These are phyloP conservation scores for Tuber umbilicatum DNA, from an alignment of 495 filamentous ascomycete genomes.

Conservation along the genomic window DNA sequence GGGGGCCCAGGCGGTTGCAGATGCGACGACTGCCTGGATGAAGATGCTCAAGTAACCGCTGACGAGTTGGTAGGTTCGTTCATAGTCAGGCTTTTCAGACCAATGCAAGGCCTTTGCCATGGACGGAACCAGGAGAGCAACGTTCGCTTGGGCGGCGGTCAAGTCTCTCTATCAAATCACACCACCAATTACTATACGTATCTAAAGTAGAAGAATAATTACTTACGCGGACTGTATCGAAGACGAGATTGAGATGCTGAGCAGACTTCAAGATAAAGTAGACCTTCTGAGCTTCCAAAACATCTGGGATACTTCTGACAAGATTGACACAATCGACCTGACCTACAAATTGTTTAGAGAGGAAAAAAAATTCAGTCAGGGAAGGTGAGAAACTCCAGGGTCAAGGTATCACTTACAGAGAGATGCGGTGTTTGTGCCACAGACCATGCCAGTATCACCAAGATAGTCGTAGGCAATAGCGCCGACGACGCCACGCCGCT, in stretches of 20 bases:
- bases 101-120: constrained; percentile 32
- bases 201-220: background rate
- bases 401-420: constrained; percentile 16
- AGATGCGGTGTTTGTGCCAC: constrained; percentile 26
- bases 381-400: background rate
- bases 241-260: constrained; percentile 30
- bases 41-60: constrained; percentile 24
- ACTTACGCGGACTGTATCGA: constrained; percentile 28
- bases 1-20: constrained; percentile 17
- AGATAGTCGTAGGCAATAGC: constrained; percentile 36
- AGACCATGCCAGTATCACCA: constrained; percentile 22
- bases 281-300: constrained; percentile 19
- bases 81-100: constrained; percentile 22
- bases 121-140: constrained; percentile 21
- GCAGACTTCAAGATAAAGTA: constrained; percentile 34
- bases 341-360: constrained; percentile 4
- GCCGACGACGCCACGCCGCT: constrained; percentile 22
- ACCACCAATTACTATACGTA: background rate
- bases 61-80: constrained; percentile 22
- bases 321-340: constrained; percentile 22
- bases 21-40: constrained; percentile 21
- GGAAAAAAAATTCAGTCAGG: background rate
- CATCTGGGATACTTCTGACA: constrained; percentile 15
- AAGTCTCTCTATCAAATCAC: constrained; percentile 20
- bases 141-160: constrained; percentile 30